phyloP scores from a whole-genome alignment of 2,329 filamentous ascomycete species.

The Stachybotrys elegans region DNA sequence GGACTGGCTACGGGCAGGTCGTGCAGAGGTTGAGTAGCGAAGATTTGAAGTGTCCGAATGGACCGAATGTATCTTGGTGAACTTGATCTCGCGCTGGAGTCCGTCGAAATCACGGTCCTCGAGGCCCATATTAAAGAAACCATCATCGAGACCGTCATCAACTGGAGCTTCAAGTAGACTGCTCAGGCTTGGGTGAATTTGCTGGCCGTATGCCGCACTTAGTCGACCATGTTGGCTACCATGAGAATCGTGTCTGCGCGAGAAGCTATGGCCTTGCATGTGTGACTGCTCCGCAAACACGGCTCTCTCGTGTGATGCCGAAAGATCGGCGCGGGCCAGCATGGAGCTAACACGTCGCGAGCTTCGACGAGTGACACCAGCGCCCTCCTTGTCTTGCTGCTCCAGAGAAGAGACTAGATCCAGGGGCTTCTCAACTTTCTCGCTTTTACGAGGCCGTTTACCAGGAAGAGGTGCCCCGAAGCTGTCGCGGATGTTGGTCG shows the following conservation, averaged over 20 bases:
- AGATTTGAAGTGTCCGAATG: constrained; percentile 57
- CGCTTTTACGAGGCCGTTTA: constrained; percentile 48
- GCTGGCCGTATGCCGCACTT: constrained; percentile 38
- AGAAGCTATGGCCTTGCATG: constrained; percentile 33
- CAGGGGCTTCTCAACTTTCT: constrained; percentile 45
- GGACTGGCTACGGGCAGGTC: constrained; percentile 48
- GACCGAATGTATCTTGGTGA: constrained; percentile 66
- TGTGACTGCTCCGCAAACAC: constrained; percentile 67
- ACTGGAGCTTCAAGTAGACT: constrained; percentile 65
- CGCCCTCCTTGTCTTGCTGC: constrained; percentile 53
- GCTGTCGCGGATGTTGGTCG: constrained; percentile 69
- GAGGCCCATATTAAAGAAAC: constrained; percentile 66
- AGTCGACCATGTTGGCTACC: constrained; percentile 34
- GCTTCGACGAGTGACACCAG: constrained; percentile 50
- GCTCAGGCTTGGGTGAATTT: constrained; percentile 46
- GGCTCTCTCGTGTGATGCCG: constrained; percentile 74
- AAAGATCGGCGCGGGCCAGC: constrained; percentile 80
- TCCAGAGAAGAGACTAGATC: constrained; percentile 69
- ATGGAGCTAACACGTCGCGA: constrained; percentile 85
- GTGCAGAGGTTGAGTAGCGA: constrained; percentile 51
- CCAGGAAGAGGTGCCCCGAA: constrained; percentile 57
- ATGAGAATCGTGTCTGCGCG: constrained; percentile 68
- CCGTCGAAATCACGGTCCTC: constrained; percentile 69
- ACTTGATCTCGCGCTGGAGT: constrained; percentile 65
- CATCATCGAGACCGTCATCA: constrained; percentile 66